phyloP scores from a whole-genome alignment of 148 eudicot genomes.

The Chenopodium quinoa region DNA sequence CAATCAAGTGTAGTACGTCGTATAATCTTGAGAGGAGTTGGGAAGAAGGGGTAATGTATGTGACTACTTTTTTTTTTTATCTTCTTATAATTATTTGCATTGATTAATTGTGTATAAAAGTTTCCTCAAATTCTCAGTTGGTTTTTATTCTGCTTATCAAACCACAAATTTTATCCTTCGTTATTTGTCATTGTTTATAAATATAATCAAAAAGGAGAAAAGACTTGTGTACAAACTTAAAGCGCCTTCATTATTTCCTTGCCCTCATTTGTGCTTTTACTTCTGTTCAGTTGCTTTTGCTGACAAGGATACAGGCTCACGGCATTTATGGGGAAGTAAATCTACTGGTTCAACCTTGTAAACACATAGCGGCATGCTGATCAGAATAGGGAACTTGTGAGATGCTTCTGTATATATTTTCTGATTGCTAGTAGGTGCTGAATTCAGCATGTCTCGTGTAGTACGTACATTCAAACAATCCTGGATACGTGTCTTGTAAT shows the following conservation, averaged over 20 bases:
- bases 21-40: not conserved
- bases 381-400: constrained; percentile 3
- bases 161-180: not conserved
- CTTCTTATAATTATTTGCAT: not conserved
- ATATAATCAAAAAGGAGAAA: not conserved
- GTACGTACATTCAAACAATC: constrained; percentile 25
- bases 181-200: not conserved
- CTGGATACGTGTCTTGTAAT: constrained; percentile 7
- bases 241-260: not conserved
- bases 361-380: not conserved
- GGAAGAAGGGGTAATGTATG: not conserved
- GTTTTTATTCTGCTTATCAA: not conserved
- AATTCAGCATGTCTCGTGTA: constrained; percentile 1
- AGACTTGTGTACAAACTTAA: not conserved
- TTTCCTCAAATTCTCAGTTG: no score
- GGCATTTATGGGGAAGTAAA: not conserved
- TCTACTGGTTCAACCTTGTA: not conserved
- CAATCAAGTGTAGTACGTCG: not conserved
- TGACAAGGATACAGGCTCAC: not conserved
- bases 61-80: not conserved
- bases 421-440: constrained; percentile 7
- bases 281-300: not conserved
- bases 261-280: not conserved
- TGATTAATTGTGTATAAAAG: no score
- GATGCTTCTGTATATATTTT: constrained; percentile 21